Percentiles rank a stretch among this genome's conserved stretches.
These are phyloP conservation scores for Pestalotiopsis fici DNA, from an alignment of 2,329 filamentous ascomycete genomes.

Conservation along the genomic window DNA sequence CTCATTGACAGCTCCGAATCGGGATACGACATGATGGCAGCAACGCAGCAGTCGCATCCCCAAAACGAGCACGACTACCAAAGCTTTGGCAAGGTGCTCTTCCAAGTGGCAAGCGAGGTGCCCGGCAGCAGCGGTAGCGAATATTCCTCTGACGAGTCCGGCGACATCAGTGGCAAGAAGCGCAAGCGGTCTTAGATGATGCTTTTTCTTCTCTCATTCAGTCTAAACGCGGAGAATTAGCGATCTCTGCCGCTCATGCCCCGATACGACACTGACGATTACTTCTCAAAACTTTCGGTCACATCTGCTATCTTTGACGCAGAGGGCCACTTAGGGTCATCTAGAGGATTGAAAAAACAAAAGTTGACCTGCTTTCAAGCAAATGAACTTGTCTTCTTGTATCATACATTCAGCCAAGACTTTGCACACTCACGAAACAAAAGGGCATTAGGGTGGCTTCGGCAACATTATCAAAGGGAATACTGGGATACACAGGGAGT, in stretches of 20 bases:
- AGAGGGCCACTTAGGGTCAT: slow-evolving; percentile 32
- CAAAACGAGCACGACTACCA: slow-evolving; percentile 58
- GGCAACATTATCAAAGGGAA: slow-evolving; percentile 4
- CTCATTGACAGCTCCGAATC: slow-evolving; percentile 73
- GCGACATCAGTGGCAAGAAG: slow-evolving; percentile 67
- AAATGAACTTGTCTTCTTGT: slow-evolving; percentile 42
- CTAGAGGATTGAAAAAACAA: slow-evolving; percentile 33
- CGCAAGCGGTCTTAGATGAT: slow-evolving; percentile 69
- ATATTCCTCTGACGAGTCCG: slow-evolving; percentile 53
- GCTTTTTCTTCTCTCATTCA: slow-evolving; percentile 11
- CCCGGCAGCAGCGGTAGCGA: slow-evolving; percentile 67
- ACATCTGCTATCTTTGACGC: slow-evolving; percentile 29
- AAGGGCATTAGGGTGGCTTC: slow-evolving; percentile 13
- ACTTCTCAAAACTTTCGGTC: slow-evolving; percentile 29
- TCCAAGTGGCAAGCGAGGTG: slow-evolving; percentile 75
- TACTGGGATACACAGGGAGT: slow-evolving; percentile 16
- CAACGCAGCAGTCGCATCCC: not conserved
- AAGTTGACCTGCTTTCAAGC: slow-evolving; percentile 37
- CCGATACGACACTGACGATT: slow-evolving; percentile 42
- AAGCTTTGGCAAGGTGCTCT: slow-evolving; percentile 75
- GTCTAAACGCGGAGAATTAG: slow-evolving; percentile 29
- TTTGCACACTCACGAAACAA: slow-evolving; percentile 33
- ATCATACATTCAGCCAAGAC: slow-evolving; percentile 39
- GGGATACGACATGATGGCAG: slow-evolving; percentile 41
- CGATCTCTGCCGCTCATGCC: slow-evolving; percentile 31